phyloP scores from a whole-genome alignment of 2,329 filamentous ascomycete species.

The Leptographium flavum region DNA sequence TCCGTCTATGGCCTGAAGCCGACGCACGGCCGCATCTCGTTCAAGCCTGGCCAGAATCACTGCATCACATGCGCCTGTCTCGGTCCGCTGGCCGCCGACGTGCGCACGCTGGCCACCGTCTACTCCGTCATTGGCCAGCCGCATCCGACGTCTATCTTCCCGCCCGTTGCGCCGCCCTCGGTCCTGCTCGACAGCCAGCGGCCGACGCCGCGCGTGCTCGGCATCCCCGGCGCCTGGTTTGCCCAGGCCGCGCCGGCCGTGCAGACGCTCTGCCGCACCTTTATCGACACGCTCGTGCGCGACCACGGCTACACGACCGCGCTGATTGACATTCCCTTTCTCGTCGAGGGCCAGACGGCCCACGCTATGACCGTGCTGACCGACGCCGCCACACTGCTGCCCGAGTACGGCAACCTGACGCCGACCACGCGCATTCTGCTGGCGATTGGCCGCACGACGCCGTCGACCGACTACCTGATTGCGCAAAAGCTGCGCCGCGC shows the following conservation, averaged over 20 bases:
- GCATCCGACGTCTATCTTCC: constrained; percentile 44
- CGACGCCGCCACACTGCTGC: constrained; percentile 36
- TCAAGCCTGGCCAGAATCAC: constrained; percentile 41
- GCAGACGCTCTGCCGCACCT: constrained; percentile 24
- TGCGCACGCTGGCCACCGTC: constrained; percentile 49
- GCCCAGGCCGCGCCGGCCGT: constrained; percentile 26
- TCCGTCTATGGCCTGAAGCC: constrained; percentile 63
- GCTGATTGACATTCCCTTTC: constrained; percentile 41
- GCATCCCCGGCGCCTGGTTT: constrained; percentile 53
- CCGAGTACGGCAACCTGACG: constrained; percentile 31
- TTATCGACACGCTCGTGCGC: constrained; percentile 37
- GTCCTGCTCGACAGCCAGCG: constrained; percentile 10
- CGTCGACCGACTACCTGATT: constrained; percentile 51
- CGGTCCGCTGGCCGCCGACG: constrained; percentile 53
- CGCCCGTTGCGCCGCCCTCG: constrained; percentile 18
- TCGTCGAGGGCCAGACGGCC: constrained; percentile 51
- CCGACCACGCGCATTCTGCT: constrained; percentile 53
- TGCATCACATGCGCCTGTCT: constrained; percentile 48
- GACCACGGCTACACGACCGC: constrained; percentile 38
- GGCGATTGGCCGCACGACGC: constrained; percentile 45
- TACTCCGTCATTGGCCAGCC: constrained; percentile 53
- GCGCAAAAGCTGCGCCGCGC: constrained; percentile 56
- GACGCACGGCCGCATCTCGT: constrained; percentile 51
- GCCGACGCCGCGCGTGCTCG: constrained; percentile 34
- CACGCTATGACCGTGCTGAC: constrained; percentile 62